phyloP scores from a whole-genome alignment of 2,329 filamentous ascomycete genomes.

The Alternaria sp. region DNA sequence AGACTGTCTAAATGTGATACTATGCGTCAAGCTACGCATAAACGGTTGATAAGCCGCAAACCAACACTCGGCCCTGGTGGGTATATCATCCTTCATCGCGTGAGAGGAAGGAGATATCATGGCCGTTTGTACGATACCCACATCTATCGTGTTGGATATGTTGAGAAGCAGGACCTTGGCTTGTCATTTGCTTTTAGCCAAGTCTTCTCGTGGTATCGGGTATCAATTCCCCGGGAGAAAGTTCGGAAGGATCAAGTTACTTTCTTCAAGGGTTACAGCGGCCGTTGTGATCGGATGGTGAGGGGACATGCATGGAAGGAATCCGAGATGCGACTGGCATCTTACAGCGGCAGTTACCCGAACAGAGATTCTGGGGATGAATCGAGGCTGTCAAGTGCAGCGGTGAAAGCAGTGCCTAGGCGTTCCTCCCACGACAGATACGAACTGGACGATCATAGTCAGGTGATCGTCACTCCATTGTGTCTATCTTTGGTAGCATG shows the following conservation, averaged over 20 bases:
- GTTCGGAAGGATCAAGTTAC: neutral
- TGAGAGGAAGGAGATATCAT: neutral
- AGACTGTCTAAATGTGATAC: neutral
- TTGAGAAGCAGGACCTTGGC: neutral
- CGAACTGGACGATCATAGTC: neutral
- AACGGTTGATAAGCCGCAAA: neutral
- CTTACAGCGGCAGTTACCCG: neutral
- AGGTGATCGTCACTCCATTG: neutral
- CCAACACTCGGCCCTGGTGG: neutral
- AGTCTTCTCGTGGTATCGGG: neutral
- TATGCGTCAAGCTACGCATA: neutral
- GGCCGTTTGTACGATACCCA: neutral
- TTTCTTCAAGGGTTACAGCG: neutral
- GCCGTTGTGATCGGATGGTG: neutral
- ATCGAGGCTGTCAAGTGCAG: neutral
- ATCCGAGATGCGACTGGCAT: neutral
- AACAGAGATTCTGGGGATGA: too few species aligned
- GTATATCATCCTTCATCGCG: neutral
- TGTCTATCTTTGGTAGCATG: neutral
- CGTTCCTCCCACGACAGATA: neutral
- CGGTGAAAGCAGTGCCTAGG: neutral
- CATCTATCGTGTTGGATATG: rapidly evolving
- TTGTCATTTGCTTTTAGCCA: rapidly evolving
- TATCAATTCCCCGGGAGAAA: neutral
- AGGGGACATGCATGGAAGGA: rapidly evolving